Evolutionary conservation across 2,329 filamentous ascomycete genomes (phyloP).

Genomic region (Penicillium sp.): DNA sequence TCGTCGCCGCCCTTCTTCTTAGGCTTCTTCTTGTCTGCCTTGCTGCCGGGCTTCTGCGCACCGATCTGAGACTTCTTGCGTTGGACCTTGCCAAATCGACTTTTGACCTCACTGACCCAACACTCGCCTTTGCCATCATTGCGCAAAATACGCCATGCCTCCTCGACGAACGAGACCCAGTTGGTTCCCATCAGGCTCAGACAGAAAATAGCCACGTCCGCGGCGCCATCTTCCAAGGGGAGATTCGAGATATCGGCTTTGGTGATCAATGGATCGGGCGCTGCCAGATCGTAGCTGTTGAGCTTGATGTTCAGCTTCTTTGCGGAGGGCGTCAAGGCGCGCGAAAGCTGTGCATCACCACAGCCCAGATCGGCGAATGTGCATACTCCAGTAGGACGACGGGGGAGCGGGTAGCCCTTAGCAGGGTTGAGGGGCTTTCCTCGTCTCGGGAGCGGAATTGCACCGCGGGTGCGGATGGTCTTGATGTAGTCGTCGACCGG

Average conservation of each 20-base stretch:
- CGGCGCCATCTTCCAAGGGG: conserved; percentile 69
- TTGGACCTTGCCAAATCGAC: conserved; percentile 68
- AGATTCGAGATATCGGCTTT: conserved; percentile 84
- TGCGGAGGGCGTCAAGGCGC: conserved; percentile 58
- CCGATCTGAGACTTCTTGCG: conserved; percentile 44
- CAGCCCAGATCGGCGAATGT: conserved; percentile 90
- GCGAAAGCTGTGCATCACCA: conserved; percentile 80
- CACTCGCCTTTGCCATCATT: conserved; percentile 82
- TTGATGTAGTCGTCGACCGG: conserved; percentile 84
- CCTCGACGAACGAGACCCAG: conserved; percentile 94
- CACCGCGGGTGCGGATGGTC: conserved; percentile 67
- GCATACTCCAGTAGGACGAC: conserved; percentile 65
- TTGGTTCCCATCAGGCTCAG: conserved; percentile 98
- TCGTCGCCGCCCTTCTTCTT: conserved; percentile 48
- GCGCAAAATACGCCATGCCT: conserved; percentile 85
- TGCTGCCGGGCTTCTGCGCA: conserved; percentile 40
- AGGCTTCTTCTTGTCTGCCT: conserved; percentile 43
- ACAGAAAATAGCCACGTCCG: conserved; percentile 91
- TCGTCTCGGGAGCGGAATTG: conserved; percentile 46
- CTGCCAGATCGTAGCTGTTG: conserved; percentile 82
- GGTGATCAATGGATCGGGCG: conserved; percentile 72
- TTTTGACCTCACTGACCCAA: conserved; percentile 97
- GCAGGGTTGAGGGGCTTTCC: conserved; percentile 35
- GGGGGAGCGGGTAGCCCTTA: conserved; percentile 57
- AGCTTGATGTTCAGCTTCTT: conserved; percentile 70